Percentiles rank a stretch among this genome's conserved stretches.
These are phyloP conservation scores for Apiosordaria backusii DNA, from an alignment of 495 filamentous ascomycete species.

Conservation along the genomic window DNA sequence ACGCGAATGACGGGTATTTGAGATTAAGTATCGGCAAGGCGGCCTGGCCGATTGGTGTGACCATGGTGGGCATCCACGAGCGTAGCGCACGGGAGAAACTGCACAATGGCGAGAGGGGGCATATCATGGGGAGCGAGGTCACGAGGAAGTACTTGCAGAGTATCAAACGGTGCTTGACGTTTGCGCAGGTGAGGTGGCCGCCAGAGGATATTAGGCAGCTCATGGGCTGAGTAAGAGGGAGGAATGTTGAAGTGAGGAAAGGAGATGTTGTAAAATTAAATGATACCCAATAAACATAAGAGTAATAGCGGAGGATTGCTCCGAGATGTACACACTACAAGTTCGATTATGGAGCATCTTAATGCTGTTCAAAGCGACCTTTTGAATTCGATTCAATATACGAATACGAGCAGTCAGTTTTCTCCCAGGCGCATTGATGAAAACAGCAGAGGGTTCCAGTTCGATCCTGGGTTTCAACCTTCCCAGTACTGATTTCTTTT, in stretches of 20 bases:
- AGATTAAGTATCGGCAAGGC: slow-evolving; percentile 95
- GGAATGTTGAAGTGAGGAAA: background rate
- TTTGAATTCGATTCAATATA: no score
- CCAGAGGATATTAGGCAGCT: slow-evolving; percentile 89
- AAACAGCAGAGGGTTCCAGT: no score
- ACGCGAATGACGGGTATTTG: slow-evolving; percentile 94
- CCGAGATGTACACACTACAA: no score
- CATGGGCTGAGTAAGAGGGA: slow-evolving; percentile 67
- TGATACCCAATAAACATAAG: slow-evolving; percentile 16
- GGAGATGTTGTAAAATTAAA: background rate
- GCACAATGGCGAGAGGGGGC: slow-evolving; percentile 84
- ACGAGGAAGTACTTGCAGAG: slow-evolving; percentile 96
- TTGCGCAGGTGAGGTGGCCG: slow-evolving; percentile 94
- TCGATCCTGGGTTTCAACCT: background rate
- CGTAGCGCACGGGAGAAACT: slow-evolving; percentile 91
- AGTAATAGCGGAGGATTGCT: background rate
- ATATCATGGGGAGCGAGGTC: slow-evolving; percentile 94
- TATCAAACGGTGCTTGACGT: slow-evolving; percentile 94
- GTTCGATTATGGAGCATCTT: no score
- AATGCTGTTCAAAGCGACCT: no score
- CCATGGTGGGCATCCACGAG: slow-evolving; percentile 99
- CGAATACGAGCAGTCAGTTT: no score
- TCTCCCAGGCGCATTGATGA: no score
- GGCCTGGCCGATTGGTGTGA: slow-evolving; percentile 98
- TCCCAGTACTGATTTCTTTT: background rate